Conservation (phyloP, 208 protist genomes). For the Leishmania guyanensis region DNA sequence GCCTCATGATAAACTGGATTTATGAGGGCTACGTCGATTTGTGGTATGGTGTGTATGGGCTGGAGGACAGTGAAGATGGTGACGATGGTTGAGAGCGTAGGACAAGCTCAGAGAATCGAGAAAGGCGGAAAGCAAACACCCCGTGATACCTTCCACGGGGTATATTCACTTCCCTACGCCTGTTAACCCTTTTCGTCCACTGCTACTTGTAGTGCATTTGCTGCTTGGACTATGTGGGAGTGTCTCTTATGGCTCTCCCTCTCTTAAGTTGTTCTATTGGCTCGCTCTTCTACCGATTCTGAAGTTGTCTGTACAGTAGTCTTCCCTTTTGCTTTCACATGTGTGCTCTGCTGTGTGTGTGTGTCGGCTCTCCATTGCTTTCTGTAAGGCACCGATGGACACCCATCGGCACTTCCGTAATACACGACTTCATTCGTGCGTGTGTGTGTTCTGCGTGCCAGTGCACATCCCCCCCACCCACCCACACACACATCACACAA, state of each 20-base stretch:
- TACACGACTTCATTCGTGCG: neutral
- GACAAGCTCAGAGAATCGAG: neutral
- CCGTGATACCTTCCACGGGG: neutral
- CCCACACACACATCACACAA: neutral
- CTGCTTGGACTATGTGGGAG: neutral
- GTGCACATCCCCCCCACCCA: too few relatives aligned
- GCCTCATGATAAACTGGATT: slow-evolving; percentile 83
- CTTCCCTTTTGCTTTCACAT: neutral
- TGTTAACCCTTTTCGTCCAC: neutral
- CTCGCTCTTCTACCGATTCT: neutral
- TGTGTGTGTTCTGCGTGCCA: neutral
- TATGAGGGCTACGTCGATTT: slow-evolving; percentile 81
- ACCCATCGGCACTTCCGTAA: neutral
- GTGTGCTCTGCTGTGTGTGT: neutral
- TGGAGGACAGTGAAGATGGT: slow-evolving; percentile 69
- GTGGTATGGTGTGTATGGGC: slow-evolving; percentile 76
- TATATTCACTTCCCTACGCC: too few relatives aligned
- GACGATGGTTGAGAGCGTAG: slow-evolving; percentile 20
- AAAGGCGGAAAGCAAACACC: neutral
- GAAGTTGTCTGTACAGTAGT: neutral
- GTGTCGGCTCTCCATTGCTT: neutral
- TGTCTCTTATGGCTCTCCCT: neutral
- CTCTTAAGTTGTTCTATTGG: neutral
- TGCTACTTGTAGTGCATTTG: neutral
- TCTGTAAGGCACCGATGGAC: neutral